Percentiles rank a stretch among this genome's conserved stretches.
phyloP scores from a whole-genome alignment of 2,329 filamentous ascomycete species.

The Aspergillus ustus region DNA sequence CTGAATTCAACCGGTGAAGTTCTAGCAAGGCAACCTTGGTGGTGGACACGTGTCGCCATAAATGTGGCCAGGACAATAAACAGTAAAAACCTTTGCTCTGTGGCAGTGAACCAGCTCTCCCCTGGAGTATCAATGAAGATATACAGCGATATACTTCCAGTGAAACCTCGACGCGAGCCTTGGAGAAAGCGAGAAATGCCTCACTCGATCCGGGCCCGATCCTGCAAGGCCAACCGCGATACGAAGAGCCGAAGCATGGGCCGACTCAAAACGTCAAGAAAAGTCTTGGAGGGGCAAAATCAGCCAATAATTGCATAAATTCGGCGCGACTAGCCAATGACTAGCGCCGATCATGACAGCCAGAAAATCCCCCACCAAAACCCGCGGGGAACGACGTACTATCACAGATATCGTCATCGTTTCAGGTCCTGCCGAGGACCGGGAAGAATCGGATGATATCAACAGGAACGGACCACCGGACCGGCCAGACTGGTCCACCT shows the following conservation, averaged over 20 bases:
- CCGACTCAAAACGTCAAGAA: too few species aligned
- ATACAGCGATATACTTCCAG: too few species aligned
- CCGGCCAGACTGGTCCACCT: background rate
- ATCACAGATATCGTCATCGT: background rate
- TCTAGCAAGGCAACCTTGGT: too few species aligned
- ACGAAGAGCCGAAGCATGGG: background rate
- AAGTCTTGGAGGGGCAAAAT: background rate
- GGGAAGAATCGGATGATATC: constrained; percentile 4
- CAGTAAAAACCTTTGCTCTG: too few species aligned
- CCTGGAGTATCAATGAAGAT: too few species aligned
- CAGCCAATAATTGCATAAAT: background rate
- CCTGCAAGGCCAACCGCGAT: background rate
- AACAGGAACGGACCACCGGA: background rate
- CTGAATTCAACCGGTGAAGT: too few species aligned
- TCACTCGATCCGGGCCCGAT: too few species aligned
- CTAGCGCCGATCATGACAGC: background rate
- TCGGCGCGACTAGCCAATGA: background rate
- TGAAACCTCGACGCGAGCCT: too few species aligned
- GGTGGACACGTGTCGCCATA: too few species aligned
- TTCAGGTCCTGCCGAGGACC: background rate
- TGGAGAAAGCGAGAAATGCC: too few species aligned
- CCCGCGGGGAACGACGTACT: background rate
- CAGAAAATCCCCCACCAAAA: background rate
- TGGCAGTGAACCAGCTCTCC: too few species aligned
- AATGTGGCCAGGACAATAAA: too few species aligned